Evolutionary conservation across 257 asterid species (phyloP).

Genomic region (Primulina tabacum): DNA sequence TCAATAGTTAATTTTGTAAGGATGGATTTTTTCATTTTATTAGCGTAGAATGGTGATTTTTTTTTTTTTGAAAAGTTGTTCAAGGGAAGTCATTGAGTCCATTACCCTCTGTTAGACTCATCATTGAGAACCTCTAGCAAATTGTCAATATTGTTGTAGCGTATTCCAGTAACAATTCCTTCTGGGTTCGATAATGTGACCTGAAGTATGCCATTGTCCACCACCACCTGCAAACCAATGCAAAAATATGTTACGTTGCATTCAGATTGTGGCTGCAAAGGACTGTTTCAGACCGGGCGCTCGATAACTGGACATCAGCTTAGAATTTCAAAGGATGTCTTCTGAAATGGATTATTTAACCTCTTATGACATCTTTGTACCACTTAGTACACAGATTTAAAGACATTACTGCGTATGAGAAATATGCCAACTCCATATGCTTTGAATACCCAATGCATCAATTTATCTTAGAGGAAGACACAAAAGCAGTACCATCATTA

Average conservation of each 20-base stretch:
- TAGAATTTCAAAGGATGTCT: not conserved
- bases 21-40: not conserved
- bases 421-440: not conserved
- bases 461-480: constrained; percentile 1
- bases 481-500: not conserved
- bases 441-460: not conserved
- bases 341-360: not conserved
- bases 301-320: not conserved
- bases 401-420: not conserved
- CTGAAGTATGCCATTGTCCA: constrained; percentile 56
- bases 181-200: constrained; percentile 54
- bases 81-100: not conserved
- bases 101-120: constrained; percentile 55
- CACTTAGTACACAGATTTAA: not conserved
- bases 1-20: not conserved
- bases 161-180: constrained; percentile 49
- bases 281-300: not conserved
- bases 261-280: not conserved
- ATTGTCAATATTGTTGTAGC: constrained; percentile 47
- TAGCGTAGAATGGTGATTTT: not conserved
- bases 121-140: constrained; percentile 53
- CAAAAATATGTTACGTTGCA: not conserved
- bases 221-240: constrained; percentile 40
- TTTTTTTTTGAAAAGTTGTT: not conserved
- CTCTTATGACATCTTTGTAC: not conserved